Percentiles rank a stretch among this genome's conserved stretches.
phyloP scores from a whole-genome alignment of 2,329 filamentous ascomycete species.

The Neoarthrinium moseri region DNA sequence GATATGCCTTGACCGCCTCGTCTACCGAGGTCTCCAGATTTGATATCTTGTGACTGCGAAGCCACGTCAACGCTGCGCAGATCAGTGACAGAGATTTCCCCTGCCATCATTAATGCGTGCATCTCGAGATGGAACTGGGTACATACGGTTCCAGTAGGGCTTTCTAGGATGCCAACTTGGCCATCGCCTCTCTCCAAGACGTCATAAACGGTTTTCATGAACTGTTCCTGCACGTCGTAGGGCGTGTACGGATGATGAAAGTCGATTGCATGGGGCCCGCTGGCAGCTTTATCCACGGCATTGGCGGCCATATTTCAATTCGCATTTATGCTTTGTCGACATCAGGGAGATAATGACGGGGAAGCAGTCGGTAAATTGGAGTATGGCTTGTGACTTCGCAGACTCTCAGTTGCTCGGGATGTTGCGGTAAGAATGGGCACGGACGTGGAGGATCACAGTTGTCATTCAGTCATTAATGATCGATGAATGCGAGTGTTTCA shows the following conservation, averaged over 20 bases:
- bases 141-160: conserved; percentile 75
- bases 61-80: conserved; percentile 85
- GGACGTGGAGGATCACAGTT: too few relatives aligned
- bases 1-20: conserved; percentile 39
- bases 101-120: conserved; percentile 33
- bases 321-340: too few relatives aligned
- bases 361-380: background rate
- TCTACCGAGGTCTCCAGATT: conserved; percentile 53
- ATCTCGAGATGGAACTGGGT: background rate
- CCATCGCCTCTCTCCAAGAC: conserved; percentile 70
- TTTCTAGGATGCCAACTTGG: conserved; percentile 86
- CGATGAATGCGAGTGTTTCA: too few relatives aligned
- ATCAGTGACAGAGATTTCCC: conserved; percentile 93
- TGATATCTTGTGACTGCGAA: conserved; percentile 74
- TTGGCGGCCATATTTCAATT: background rate
- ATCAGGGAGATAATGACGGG: background rate
- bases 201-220: conserved; percentile 81
- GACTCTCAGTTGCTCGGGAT: background rate
- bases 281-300: conserved; percentile 23
- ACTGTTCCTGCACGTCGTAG: conserved; percentile 82
- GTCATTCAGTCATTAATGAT: too few relatives aligned
- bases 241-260: conserved; percentile 88
- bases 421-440: too few relatives aligned
- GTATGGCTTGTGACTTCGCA: background rate
- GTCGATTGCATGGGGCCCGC: conserved; percentile 39